A percentile compares a stretch with the other conserved stretches of the same genome.
Evolutionary conservation across 805 yeast genomes (phyloP).

Genomic region (Candida boleticola): DNA sequence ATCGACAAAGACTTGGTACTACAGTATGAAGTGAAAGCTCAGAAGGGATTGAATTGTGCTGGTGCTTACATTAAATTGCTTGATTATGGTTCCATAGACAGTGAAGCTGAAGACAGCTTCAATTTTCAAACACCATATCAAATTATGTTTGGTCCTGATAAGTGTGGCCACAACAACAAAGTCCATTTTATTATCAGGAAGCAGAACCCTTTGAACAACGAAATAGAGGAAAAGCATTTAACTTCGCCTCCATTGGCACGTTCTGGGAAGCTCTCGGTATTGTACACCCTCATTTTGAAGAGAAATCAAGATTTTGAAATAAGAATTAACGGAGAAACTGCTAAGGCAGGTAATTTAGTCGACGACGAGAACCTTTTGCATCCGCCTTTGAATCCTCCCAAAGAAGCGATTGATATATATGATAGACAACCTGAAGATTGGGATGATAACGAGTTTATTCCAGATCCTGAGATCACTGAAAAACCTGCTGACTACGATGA

Average conservation of each 20-base stretch:
- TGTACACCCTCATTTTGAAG: constrained; percentile 75
- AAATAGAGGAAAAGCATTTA: constrained; percentile 68
- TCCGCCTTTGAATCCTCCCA: constrained; percentile 72
- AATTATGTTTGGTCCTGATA: constrained; percentile 93
- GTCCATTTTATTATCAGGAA: constrained; percentile 74
- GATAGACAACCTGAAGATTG: constrained; percentile 76
- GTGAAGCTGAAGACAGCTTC: constrained; percentile 44
- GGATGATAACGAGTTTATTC: constrained; percentile 68
- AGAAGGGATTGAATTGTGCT: constrained; percentile 77
- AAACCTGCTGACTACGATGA: constrained; percentile 91
- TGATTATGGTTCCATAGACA: constrained; percentile 37
- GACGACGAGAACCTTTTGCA: constrained; percentile 48
- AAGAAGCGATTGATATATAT: constrained; percentile 45
- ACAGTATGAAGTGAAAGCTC: constrained; percentile 87
- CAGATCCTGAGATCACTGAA: constrained; percentile 59
- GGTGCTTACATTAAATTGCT: constrained; percentile 86
- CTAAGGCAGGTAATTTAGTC: constrained; percentile 65
- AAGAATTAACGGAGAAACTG: constrained; percentile 76
- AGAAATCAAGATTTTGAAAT: constrained; percentile 71
- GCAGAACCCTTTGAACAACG: constrained; percentile 52
- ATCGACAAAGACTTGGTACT: constrained; percentile 66
- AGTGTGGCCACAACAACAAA: constrained; percentile 77
- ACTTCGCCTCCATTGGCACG: constrained; percentile 65
- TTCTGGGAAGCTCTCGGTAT: constrained; percentile 52
- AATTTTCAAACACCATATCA: constrained; percentile 70